phyloP scores from a whole-genome alignment of 2,329 filamentous ascomycete species.

The Xylaria multiplex region DNA sequence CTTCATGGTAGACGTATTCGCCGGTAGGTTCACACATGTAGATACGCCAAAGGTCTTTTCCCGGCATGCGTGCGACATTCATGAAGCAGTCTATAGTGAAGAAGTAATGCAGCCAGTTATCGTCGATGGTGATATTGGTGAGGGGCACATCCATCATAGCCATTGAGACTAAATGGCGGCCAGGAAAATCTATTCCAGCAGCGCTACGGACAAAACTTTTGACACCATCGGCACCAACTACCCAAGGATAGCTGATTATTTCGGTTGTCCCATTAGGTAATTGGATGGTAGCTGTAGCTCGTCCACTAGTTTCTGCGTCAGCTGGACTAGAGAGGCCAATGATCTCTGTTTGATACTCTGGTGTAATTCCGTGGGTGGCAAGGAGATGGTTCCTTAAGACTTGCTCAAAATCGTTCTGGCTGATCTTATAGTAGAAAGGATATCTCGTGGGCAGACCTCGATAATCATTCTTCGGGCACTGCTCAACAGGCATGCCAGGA shows the following conservation, averaged over 20 bases:
- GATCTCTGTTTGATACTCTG: slow-evolving; percentile 11
- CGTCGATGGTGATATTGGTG: slow-evolving; percentile 1
- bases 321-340: slow-evolving; percentile 2
- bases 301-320: neutral
- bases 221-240: slow-evolving; percentile 6
- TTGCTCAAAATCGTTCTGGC: slow-evolving; percentile 15
- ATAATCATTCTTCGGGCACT: slow-evolving; percentile 12
- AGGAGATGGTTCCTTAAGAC: slow-evolving; percentile 14
- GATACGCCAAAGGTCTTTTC: slow-evolving; percentile 7
- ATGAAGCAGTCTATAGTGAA: slow-evolving; percentile 11
- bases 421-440: slow-evolving; percentile 19
- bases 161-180: slow-evolving; percentile 2
- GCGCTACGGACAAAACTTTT: slow-evolving; percentile 12
- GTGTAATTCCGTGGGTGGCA: neutral
- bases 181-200: slow-evolving; percentile 13
- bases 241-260: slow-evolving; percentile 14
- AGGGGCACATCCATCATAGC: slow-evolving; percentile 13
- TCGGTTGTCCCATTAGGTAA: neutral
- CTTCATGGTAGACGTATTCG: slow-evolving; percentile 3
- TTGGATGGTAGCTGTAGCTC: slow-evolving; percentile 6
- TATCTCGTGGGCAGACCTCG: slow-evolving; percentile 6
- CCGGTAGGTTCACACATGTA: slow-evolving; percentile 10
- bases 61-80: slow-evolving; percentile 4
- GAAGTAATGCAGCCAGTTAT: slow-evolving; percentile 13
- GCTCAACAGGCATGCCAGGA: slow-evolving; percentile 7